Conservation (phyloP, 2,329 filamentous ascomycete species). For the Nannizziopsis barbatae region DNA sequence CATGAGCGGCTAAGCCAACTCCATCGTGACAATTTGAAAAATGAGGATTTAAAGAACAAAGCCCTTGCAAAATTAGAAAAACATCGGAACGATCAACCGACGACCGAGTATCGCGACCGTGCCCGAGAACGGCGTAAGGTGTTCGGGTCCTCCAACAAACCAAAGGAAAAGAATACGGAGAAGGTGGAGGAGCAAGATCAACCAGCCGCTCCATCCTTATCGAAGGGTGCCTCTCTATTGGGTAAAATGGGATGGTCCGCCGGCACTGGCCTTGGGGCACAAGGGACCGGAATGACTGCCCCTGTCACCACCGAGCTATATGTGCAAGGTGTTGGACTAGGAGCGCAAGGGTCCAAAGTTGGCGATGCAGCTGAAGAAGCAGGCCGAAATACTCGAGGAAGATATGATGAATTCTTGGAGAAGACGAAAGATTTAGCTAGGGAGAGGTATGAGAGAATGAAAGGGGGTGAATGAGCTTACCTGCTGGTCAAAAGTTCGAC, state of each 20-base stretch:
- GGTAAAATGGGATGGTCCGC: slow-evolving; percentile 43
- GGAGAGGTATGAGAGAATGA: slow-evolving; percentile 38
- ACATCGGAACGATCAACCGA: slow-evolving; percentile 25
- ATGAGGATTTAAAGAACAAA: slow-evolving; percentile 37
- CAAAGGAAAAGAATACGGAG: slow-evolving; percentile 27
- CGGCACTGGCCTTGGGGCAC: slow-evolving; percentile 39
- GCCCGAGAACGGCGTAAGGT: slow-evolving; percentile 37
- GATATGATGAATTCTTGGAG: slow-evolving; percentile 40
- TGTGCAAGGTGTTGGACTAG: slow-evolving; percentile 40
- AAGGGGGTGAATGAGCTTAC: not conserved
- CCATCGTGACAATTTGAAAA: slow-evolving; percentile 46
- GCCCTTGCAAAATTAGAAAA: slow-evolving; percentile 35
- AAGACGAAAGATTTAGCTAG: slow-evolving; percentile 38
- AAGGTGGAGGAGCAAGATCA: slow-evolving; percentile 24
- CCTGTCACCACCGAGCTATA: slow-evolving; percentile 41
- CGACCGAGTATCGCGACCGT: slow-evolving; percentile 37
- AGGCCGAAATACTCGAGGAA: slow-evolving; percentile 37
- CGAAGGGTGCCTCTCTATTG: slow-evolving; percentile 41
- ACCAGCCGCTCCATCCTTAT: slow-evolving; percentile 24
- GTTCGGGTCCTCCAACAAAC: slow-evolving; percentile 28
- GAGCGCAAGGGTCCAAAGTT: slow-evolving; percentile 39
- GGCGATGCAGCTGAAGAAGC: slow-evolving; percentile 41
- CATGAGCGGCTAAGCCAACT: slow-evolving; percentile 50
- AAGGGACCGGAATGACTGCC: slow-evolving; percentile 38
- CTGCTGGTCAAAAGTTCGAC: not conserved